Percentiles rank a stretch among this genome's conserved stretches.
These are phyloP conservation scores for Emericellopsis terricola DNA, from an alignment of 495 filamentous ascomycete species.

Conservation along the genomic window DNA sequence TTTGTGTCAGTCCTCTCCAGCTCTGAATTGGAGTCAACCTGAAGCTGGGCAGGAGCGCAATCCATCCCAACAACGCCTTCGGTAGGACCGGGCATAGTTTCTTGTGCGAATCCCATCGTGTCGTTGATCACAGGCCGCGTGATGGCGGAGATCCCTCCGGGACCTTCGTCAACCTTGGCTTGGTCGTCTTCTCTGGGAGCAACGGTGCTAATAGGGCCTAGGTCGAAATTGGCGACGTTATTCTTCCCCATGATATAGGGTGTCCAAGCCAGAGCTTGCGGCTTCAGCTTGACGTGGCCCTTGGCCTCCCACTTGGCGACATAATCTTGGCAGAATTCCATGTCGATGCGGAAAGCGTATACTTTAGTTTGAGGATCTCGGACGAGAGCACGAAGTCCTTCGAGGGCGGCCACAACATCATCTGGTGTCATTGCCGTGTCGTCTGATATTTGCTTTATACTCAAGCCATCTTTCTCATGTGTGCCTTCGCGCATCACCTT, in stretches of 20 bases:
- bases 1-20: slow-evolving; percentile 1
- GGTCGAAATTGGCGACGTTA: slow-evolving; percentile 70
- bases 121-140: slow-evolving; percentile 8
- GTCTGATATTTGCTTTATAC: slow-evolving; percentile 67
- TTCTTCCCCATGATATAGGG: slow-evolving; percentile 89
- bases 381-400: slow-evolving; percentile 74
- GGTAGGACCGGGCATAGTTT: slow-evolving; percentile 4
- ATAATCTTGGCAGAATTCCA: slow-evolving; percentile 63
- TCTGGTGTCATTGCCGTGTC: slow-evolving; percentile 92
- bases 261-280: slow-evolving; percentile 77
- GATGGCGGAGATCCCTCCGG: slow-evolving; percentile 13
- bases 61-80: slow-evolving; percentile 13
- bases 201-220: slow-evolving; percentile 66
- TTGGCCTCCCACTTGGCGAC: slow-evolving; percentile 76
- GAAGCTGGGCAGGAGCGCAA: slow-evolving; percentile 15
- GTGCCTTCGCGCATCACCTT: slow-evolving; percentile 17
- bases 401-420: slow-evolving; percentile 83
- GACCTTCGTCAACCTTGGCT: slow-evolving; percentile 18
- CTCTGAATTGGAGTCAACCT: slow-evolving; percentile 2
- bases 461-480: slow-evolving; percentile 42
- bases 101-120: slow-evolving; percentile 5
- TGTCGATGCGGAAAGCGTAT: slow-evolving; percentile 78
- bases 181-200: slow-evolving; percentile 66
- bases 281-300: slow-evolving; percentile 69
- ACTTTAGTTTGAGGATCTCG: slow-evolving; percentile 73